Base-by-base conservation (phyloP, 805 yeast genomes). In the Hemisphaericaspora nanyangensis region DNA sequence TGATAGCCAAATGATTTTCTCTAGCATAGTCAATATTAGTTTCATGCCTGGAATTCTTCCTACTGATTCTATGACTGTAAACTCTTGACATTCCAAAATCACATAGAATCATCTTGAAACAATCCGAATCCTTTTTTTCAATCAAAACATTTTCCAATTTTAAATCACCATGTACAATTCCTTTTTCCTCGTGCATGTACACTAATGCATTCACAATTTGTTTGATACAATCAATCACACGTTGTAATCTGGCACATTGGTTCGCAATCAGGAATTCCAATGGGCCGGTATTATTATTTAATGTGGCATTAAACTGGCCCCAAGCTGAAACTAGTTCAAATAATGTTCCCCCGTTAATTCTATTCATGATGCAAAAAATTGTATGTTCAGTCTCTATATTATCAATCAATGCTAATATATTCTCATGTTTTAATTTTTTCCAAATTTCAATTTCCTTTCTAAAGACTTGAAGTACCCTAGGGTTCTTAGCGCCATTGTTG, bases 61-160 rank as follows among this genome's bases (percentile, higher is more conserved):
- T 49, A 27, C 60, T 50, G 16, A 60, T 34, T 29, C 68, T 52
- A 16, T 55, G 47, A 19, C 47, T 51, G 43, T 56, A 68, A 6
- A 59, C 56, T 19, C 68, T 50, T 5, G 79, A 64, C 95, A 90
- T 86, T 5, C 98, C 98, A 64, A 90, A 90, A 61, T 90, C 98
- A 62, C 96, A 86, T 6, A 90, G 56, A 18, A 82, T 55, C 45
- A 86, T 68, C 31, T 63, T 64, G 34, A 49, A 48, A 7, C 33
- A 12, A 16, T 67, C 63, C 7, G 50, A 41, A 22, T 44, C 49
- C 25, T 39, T 46, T 28, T 53, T 53, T 44, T 80, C 80, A 19
- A 86, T 57, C 31, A 87, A 63, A 44, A 91, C 85, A 53, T 87
- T 87, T 51, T 87, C 96, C 31, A 87, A 68, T 60, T 87, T 87